phyloP scores from a whole-genome alignment of 148 eudicot species.

The Suaeda aralocaspica region DNA sequence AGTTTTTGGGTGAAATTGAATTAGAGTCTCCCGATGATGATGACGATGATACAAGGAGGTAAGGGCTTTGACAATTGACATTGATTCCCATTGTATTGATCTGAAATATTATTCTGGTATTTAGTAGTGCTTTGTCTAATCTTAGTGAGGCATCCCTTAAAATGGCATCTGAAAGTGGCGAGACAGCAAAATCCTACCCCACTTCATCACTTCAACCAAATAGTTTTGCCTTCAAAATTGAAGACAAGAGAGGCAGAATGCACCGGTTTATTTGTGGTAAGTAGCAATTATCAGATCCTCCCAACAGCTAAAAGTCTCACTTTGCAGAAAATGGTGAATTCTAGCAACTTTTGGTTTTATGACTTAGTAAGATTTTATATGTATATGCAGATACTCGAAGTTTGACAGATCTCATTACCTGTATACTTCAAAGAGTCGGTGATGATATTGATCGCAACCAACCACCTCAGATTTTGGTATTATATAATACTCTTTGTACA shows the following conservation, averaged over 20 bases:
- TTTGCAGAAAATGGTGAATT: neutral
- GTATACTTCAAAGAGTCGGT: conserved; percentile 88
- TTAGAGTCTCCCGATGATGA: conserved; percentile 65
- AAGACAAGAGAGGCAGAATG: conserved; percentile 81
- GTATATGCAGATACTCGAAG: conserved; percentile 54
- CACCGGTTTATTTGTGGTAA: conserved; percentile 89
- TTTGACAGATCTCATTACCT: conserved; percentile 70
- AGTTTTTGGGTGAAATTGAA: conserved; percentile 92
- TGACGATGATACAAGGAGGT: conserved; percentile 76
- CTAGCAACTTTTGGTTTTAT: neutral
- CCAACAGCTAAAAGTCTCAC: neutral
- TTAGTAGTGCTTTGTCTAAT: neutral
- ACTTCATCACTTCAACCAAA: conserved; percentile 38
- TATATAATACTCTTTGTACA: conserved; percentile 1
- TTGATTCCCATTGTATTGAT: neutral
- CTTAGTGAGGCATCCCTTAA: conserved; percentile 68
- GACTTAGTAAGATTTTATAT: conserved; percentile 10
- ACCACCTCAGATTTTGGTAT: conserved; percentile 83
- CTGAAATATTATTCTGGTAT: neutral
- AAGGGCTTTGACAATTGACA: conserved; percentile 25
- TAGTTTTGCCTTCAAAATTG: conserved; percentile 70
- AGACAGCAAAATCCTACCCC: conserved; percentile 45
- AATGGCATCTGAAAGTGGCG: conserved; percentile 62
- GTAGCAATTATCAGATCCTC: conserved; percentile 15
- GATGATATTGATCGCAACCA: conserved; percentile 75